phyloP scores from a whole-genome alignment of 495 filamentous ascomycete genomes.

The Neurospora sp. region DNA sequence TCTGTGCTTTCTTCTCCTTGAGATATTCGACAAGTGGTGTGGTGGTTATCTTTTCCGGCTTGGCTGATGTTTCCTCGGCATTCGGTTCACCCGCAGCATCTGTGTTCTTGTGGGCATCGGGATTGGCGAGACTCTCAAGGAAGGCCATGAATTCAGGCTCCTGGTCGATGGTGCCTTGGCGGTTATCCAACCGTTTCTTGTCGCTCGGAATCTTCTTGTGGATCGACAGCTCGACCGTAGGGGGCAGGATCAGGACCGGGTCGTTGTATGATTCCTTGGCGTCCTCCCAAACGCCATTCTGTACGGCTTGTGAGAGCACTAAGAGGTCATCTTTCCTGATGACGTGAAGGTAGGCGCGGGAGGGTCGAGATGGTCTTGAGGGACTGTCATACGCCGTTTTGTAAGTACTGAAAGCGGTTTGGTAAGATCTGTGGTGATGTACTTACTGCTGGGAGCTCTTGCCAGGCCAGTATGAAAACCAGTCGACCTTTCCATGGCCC shows the following conservation, averaged over 20 bases:
- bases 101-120: conserved; percentile 39
- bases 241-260: conserved; percentile 58
- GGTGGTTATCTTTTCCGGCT: conserved; percentile 56
- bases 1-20: conserved; percentile 80
- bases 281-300: conserved; percentile 56
- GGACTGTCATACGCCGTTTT: conserved; percentile 38
- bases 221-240: conserved; percentile 67
- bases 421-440: background rate
- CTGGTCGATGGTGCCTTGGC: conserved; percentile 91
- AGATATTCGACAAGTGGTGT: conserved; percentile 88
- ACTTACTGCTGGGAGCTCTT: conserved; percentile 82
- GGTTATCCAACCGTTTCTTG: conserved; percentile 65
- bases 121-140: conserved; percentile 75
- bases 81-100: conserved; percentile 36
- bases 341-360: conserved; percentile 70
- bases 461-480: conserved; percentile 65
- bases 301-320: conserved; percentile 55
- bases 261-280: conserved; percentile 59
- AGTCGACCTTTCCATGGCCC: conserved; percentile 73
- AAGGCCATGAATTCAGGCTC: conserved; percentile 92
- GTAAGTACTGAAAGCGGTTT: conserved; percentile 5
- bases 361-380: conserved; percentile 65
- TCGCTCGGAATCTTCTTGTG: conserved; percentile 65
- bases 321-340: conserved; percentile 47
- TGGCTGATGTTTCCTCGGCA: conserved; percentile 34